A percentile compares a stretch with the other conserved stretches of the same genome.
phyloP scores from a whole-genome alignment of 2,329 filamentous ascomycete genomes.

The Stagonosporopsis tanaceti region DNA sequence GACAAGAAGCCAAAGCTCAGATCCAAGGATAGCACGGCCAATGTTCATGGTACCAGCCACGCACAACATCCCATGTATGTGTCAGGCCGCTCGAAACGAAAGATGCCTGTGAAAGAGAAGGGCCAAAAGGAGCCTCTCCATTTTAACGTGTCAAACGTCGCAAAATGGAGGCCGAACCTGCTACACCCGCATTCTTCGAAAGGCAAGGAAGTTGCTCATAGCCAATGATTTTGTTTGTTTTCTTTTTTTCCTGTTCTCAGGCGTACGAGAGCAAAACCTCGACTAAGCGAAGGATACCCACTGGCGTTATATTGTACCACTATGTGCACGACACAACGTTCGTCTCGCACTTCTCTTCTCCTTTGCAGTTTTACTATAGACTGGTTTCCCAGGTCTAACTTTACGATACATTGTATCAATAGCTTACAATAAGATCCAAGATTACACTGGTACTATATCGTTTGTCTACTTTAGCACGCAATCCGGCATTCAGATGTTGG shows the following conservation, averaged over 20 bases:
- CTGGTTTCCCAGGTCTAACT: not conserved
- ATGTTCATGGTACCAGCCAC: conserved; percentile 34
- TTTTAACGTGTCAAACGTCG: conserved; percentile 49
- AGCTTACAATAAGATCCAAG: conserved; percentile 2
- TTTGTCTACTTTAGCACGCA: not conserved
- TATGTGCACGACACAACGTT: conserved; percentile 7
- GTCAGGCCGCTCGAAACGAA: conserved; percentile 52
- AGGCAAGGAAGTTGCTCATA: conserved; percentile 44
- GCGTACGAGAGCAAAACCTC: conserved; percentile 35
- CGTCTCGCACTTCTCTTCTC: not conserved
- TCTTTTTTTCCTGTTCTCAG: conserved; percentile 9
- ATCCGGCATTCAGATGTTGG: not conserved
- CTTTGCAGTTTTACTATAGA: not conserved
- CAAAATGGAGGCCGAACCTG: conserved; percentile 45
- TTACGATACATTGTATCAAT: conserved; percentile 6
- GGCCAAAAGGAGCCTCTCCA: conserved; percentile 50
- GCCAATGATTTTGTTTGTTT: conserved; percentile 14
- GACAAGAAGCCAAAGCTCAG: conserved; percentile 53
- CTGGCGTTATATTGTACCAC: conserved; percentile 26
- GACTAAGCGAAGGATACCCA: conserved; percentile 35
- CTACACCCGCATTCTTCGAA: conserved; percentile 47
- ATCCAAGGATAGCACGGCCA: conserved; percentile 47
- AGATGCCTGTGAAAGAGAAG: conserved; percentile 51
- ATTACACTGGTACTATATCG: not conserved
- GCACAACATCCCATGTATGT: conserved; percentile 47